Evolutionary conservation across 257 asterid genomes (phyloP).

Genomic region (Henckelia pumila): DNA sequence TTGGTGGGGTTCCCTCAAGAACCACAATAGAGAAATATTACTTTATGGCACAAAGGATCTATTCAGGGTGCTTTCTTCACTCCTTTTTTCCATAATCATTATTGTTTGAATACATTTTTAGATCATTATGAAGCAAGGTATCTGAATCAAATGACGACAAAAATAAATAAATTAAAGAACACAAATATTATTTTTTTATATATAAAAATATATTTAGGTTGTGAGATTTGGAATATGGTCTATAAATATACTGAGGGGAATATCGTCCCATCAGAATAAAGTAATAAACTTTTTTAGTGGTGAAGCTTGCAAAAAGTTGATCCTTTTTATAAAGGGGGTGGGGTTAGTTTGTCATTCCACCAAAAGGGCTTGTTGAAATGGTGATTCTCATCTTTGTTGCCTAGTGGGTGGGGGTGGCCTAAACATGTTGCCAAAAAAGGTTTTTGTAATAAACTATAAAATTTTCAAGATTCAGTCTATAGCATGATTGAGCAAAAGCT

Average conservation of each 20-base stretch:
- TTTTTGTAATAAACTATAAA: too few species aligned
- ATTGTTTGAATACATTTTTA: constrained; percentile 32
- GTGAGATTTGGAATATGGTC: constrained; percentile 40
- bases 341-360: constrained; percentile 50
- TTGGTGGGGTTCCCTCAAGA: constrained; percentile 29
- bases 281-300: constrained; percentile 34
- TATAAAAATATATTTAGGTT: neutral
- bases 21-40: constrained; percentile 36
- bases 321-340: constrained; percentile 31
- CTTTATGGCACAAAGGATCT: constrained; percentile 35
- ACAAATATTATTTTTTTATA: neutral
- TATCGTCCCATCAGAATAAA: constrained; percentile 44
- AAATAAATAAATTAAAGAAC: constrained; percentile 24
- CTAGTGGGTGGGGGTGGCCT: constrained; percentile 33
- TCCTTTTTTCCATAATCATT: constrained; percentile 28
- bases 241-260: constrained; percentile 34
- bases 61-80: constrained; percentile 32
- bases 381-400: constrained; percentile 24
- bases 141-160: constrained; percentile 40
- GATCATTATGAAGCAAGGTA: constrained; percentile 36
- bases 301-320: constrained; percentile 45
- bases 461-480: too few species aligned
- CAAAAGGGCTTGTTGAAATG: constrained; percentile 34
- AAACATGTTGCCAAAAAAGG: constrained; percentile 16
- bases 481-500: too few species aligned